Evolutionary conservation across 2,329 filamentous ascomycete species (phyloP).

Genomic region (Chaetomium sp.): DNA sequence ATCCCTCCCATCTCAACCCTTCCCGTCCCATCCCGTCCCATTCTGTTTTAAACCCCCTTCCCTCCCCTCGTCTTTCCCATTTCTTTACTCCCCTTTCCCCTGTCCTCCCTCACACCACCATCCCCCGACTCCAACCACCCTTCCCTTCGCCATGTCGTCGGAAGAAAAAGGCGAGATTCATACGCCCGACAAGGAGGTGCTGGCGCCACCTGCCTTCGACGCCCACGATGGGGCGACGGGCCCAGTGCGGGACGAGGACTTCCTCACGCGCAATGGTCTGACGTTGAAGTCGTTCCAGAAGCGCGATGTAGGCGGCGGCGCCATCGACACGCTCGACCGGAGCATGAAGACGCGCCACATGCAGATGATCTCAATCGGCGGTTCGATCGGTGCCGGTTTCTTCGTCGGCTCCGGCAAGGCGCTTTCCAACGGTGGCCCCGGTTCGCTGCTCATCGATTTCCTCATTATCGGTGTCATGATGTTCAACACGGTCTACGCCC

Average conservation of each 20-base stretch:
- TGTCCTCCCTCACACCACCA: background rate
- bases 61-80: background rate
- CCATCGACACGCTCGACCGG: slow-evolving; percentile 26
- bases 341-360: slow-evolving; percentile 51
- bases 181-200: slow-evolving; percentile 18
- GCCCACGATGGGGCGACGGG: background rate
- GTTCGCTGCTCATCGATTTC: slow-evolving; percentile 44
- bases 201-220: slow-evolving; percentile 14
- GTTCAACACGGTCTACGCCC: slow-evolving; percentile 54
- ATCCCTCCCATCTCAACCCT: background rate
- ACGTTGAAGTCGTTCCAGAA: slow-evolving; percentile 37
- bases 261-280: slow-evolving; percentile 37
- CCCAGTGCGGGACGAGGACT: slow-evolving; percentile 23
- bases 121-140: no score
- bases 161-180: slow-evolving; percentile 19
- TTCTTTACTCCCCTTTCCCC: background rate
- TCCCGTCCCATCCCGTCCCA: background rate
- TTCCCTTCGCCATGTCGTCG: slow-evolving; percentile 17
- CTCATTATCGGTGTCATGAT: slow-evolving; percentile 54
- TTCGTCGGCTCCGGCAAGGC: slow-evolving; percentile 54
- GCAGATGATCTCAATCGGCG: slow-evolving; percentile 58
- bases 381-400: slow-evolving; percentile 57
- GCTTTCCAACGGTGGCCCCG: slow-evolving; percentile 44
- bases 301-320: slow-evolving; percentile 25
- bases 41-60: background rate